Evolutionary conservation across 495 filamentous ascomycete genomes (phyloP), one percentile per base, ranked within the genome.

Genomic region (Halenospora varia): DNA sequence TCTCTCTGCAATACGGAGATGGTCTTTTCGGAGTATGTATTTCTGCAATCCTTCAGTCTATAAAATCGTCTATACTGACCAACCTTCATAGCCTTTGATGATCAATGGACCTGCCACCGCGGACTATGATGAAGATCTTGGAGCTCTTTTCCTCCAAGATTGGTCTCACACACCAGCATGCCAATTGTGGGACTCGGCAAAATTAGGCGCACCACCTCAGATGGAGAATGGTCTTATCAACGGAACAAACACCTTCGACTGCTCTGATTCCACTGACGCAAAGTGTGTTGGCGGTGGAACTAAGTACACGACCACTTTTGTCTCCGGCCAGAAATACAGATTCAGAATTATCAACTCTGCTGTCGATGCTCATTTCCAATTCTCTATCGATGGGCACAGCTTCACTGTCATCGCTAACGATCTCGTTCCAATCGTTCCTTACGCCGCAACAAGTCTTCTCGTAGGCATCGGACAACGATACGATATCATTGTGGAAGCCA

Each of bases 381-480:
- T 83, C 59, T 66, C 63, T 26, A 77, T 82, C 51, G 81, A 83
- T 63, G 74, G 76, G 39, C 70, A 78, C 48, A 71, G 66, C 20
- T 67, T 79, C 55, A 77, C 73, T 40, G 71, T 84, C 53, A 78
- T 82, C 48, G 63, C 67, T 10, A 66, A 63, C 25, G 79, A 83
- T 59, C 64, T 77, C n/a, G 77, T 82, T 15, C 79, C 82, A 10
- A 77, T 84, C 49, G 64, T 70, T 6, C 72, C 82, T 2, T 70
- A 72, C 40, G 71, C 26, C 18, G 56, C 61, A 13, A 70, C 72
- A 25, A 57, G 88, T 11, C 63, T 72, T 23, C 70, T 25, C 83
- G 73, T 90, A 51, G 81, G 66, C 25, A 89, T 89, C 65, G 87
- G 82, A 13, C 85, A 90, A 70, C 78, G 88, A 26, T 86, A 86